Evolutionary conservation across 1,284 basidiomycete species (phyloP).

Genomic region (Trichosporon coremiiforme): DNA sequence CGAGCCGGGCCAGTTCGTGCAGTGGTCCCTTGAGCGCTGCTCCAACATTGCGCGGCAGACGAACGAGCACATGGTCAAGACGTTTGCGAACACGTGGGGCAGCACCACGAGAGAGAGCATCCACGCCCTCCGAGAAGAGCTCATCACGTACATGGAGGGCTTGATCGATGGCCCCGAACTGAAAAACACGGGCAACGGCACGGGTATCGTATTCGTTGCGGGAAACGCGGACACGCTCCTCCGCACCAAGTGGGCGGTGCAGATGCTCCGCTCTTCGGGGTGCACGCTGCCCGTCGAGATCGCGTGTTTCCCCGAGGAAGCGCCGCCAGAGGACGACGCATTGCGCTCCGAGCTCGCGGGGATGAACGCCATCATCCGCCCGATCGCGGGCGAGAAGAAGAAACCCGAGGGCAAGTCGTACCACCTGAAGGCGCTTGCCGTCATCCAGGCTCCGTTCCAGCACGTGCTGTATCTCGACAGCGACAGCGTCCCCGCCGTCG

Average conservation of each 20-base stretch:
- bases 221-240: conserved; percentile 59
- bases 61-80: conserved; percentile 54
- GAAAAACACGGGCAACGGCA: conserved; percentile 40
- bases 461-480: conserved; percentile 60
- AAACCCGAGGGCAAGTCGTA: conserved; percentile 56
- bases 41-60: conserved; percentile 46
- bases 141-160: conserved; percentile 51
- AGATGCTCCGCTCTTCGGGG: conserved; percentile 53
- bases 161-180: conserved; percentile 35
- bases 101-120: conserved; percentile 49
- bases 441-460: conserved; percentile 56
- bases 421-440: conserved; percentile 59
- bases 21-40: conserved; percentile 55
- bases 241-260: conserved; percentile 56
- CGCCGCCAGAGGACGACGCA: conserved; percentile 47
- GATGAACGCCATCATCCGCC: conserved; percentile 54
- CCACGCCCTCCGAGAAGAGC: conserved; percentile 46
- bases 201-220: conserved; percentile 59
- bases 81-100: conserved; percentile 52
- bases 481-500: conserved; percentile 57
- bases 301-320: conserved; percentile 56
- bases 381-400: conserved; percentile 50
- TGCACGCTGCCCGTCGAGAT: conserved; percentile 55
- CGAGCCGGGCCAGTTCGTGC: conserved; percentile 53
- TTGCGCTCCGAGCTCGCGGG: conserved; percentile 47